Evolutionary conservation across 768 basidiomycete species (phyloP).

Genomic region (Cystobasidium tubakii): DNA sequence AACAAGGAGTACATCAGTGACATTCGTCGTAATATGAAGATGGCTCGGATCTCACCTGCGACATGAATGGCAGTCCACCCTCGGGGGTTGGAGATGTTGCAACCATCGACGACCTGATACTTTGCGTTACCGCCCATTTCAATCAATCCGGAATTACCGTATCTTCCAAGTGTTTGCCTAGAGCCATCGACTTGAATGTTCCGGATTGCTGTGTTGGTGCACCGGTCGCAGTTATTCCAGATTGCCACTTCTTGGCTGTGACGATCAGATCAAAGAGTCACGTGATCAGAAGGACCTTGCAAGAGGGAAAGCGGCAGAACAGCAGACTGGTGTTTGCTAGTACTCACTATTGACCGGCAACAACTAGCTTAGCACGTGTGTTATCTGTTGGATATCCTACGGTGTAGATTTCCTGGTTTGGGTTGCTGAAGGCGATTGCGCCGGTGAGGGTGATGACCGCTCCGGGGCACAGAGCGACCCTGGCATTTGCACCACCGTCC

Average conservation of each 20-base stretch:
- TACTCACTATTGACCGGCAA: conserved; percentile 35
- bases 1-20: not conserved
- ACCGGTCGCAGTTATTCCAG: conserved; percentile 37
- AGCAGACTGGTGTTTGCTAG: not conserved
- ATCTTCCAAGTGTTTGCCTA: conserved; percentile 37
- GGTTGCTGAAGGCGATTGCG: conserved; percentile 42
- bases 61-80: conserved; percentile 46
- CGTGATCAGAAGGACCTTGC: conserved; percentile 4
- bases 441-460: conserved; percentile 39
- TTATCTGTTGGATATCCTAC: conserved; percentile 42
- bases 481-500: conserved; percentile 42
- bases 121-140: conserved; percentile 43
- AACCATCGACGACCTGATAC: conserved; percentile 40
- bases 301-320: not conserved
- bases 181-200: conserved; percentile 44
- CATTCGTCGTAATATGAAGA: not conserved
- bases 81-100: conserved; percentile 43
- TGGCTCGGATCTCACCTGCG: conserved; percentile 28
- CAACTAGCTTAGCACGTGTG: conserved; percentile 42
- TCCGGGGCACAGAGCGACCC: conserved; percentile 44
- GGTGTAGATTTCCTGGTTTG: conserved; percentile 46
- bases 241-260: conserved; percentile 43
- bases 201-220: conserved; percentile 35
- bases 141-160: conserved; percentile 36
- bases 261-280: not conserved